phyloP scores from a whole-genome alignment of 306 rosid genomes.

The Malus domestica region DNA sequence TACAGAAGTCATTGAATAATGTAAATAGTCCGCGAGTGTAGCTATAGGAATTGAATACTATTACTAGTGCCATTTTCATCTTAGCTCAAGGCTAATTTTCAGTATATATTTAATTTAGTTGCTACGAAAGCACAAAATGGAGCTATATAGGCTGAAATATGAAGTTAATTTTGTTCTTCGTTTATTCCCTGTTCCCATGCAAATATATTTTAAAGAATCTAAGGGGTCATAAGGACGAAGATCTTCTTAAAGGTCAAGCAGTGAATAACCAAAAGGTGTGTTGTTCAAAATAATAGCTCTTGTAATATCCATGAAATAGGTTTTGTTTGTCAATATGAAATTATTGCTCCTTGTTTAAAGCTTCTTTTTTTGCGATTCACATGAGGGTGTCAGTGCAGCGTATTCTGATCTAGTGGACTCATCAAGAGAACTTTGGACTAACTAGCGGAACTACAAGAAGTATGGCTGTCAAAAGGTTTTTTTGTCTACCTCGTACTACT shows the following conservation, averaged over 20 bases:
- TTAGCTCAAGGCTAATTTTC: not conserved
- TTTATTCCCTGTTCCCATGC: not conserved
- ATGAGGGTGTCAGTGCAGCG: constrained; percentile 47
- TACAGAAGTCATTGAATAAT: not conserved
- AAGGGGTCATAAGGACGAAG: constrained; percentile 12
- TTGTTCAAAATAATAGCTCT: too few species aligned
- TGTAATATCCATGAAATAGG: too few species aligned
- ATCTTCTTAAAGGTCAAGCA: constrained; percentile 81
- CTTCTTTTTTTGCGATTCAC: constrained; percentile 35
- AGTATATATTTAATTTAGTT: not conserved
- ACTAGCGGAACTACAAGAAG: too few species aligned
- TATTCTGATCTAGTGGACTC: constrained; percentile 24
- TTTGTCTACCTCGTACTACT: too few species aligned
- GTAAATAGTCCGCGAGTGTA: not conserved
- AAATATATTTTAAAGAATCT: constrained; percentile 53
- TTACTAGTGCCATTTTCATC: not conserved
- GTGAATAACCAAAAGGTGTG: too few species aligned
- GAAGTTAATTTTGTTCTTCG: not conserved
- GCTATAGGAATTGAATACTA: too few species aligned
- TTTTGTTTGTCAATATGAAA: too few species aligned
- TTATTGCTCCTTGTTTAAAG: too few species aligned
- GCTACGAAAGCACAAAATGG: not conserved
- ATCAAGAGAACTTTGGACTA: too few species aligned
- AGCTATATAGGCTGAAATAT: not conserved
- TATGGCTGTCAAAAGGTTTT: not conserved